Conservation (phyloP, 23 red algal genomes). For the Gracilaria gracilis region DNA sequence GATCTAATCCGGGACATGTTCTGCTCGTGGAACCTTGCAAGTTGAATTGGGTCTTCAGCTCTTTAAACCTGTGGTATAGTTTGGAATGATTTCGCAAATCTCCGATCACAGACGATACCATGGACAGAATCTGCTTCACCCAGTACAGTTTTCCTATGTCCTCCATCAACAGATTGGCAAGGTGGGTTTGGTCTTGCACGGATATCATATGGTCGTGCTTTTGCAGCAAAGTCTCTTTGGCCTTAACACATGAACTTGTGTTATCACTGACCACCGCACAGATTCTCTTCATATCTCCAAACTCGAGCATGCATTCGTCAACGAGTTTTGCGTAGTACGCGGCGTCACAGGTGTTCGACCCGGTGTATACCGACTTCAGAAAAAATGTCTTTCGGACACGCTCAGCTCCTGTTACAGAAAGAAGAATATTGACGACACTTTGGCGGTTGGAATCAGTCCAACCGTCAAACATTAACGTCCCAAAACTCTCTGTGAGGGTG, state of each 20-base stretch:
- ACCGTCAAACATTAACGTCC: constrained; percentile 37
- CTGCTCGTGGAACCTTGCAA: neutral
- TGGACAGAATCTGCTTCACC: neutral
- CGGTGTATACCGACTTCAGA: constrained; percentile 17
- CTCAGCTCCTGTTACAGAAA: neutral
- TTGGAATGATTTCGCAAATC: neutral
- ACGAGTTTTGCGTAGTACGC: neutral
- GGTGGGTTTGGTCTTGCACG: neutral
- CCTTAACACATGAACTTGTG: neutral
- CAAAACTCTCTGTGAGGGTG: neutral
- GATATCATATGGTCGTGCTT: neutral
- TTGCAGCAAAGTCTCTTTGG: neutral
- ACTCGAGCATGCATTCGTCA: neutral
- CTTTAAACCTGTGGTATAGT: neutral
- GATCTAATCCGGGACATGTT: neutral
- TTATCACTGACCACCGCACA: neutral
- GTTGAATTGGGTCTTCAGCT: neutral
- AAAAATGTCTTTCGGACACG: neutral
- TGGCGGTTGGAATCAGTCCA: neutral
- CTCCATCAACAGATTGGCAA: neutral
- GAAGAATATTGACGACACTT: constrained; percentile 1
- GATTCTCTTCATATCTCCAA: neutral
- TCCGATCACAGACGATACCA: neutral
- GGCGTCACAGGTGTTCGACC: neutral
- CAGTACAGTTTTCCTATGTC: neutral